These are phyloP conservation scores for Testicularia cyperi DNA, from an alignment of 1,284 basidiomycete genomes.

Conservation along the genomic window DNA sequence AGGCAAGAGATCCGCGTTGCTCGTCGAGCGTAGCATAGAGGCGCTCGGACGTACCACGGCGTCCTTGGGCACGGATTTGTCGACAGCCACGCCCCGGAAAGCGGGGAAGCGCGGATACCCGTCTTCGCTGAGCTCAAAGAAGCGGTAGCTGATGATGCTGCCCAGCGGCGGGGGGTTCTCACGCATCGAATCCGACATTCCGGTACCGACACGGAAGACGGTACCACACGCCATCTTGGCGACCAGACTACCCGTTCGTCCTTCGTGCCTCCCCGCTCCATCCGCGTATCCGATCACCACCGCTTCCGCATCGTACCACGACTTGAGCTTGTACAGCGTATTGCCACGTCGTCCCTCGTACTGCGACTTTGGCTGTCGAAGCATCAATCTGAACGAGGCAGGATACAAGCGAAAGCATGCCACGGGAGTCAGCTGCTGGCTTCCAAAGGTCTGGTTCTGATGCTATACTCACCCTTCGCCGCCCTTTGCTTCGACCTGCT, in stretches of 20 bases:
- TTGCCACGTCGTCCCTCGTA: slow-evolving; percentile 67
- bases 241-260: slow-evolving; percentile 66
- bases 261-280: slow-evolving; percentile 67
- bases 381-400: slow-evolving; percentile 64
- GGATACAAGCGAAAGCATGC: background rate
- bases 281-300: slow-evolving; percentile 67
- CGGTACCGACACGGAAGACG: slow-evolving; percentile 51
- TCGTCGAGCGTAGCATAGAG: background rate
- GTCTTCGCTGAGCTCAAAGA: slow-evolving; percentile 69
- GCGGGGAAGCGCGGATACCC: slow-evolving; percentile 66
- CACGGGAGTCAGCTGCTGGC: no score
- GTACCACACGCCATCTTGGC: slow-evolving; percentile 70
- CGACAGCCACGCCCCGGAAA: slow-evolving; percentile 65
- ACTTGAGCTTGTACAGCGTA: slow-evolving; percentile 70
- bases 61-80: slow-evolving; percentile 42
- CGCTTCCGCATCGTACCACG: slow-evolving; percentile 71
- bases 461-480: slow-evolving; percentile 65
- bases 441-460: background rate
- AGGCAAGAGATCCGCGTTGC: no score
- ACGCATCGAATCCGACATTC: slow-evolving; percentile 46
- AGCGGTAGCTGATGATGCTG: slow-evolving; percentile 67
- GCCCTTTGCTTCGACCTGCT: slow-evolving; percentile 66
- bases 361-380: slow-evolving; percentile 65
- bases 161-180: slow-evolving; percentile 63
- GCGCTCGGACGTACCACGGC: slow-evolving; percentile 33